Evolutionary conservation across 148 eudicot genomes (phyloP), one percentile per base, ranked within the genome.

Genomic region (Rhododendron ovatum): DNA sequence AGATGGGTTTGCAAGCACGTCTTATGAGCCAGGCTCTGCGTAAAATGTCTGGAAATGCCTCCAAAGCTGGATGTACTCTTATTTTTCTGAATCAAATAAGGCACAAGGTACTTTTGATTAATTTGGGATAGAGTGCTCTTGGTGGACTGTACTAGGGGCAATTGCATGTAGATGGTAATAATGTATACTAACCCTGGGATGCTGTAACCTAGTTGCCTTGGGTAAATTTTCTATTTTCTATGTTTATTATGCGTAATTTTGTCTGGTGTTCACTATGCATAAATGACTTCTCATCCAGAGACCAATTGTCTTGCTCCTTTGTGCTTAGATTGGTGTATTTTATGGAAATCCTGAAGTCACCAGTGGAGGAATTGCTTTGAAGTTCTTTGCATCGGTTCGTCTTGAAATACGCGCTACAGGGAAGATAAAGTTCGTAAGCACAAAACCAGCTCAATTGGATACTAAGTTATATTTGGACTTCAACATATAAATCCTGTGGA

Each of bases 291-390:
- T 83, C 43, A 39, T 81, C 63, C 51, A 48, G 43, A 17, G 24
- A 83, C 51, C 59, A 61, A 28, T 86, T 73, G 35, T 75, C 35
- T 24, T 89, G 45, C 76, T 22, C 45, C 83, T 47, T 88, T 89
- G 28, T 37, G 18, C 76, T 80, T 47, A 96, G 99, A 96, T 96
- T 90, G 99, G 99, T 15, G 99, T 96, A 69, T 95, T 88, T 91
- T 96, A 96, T 86, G 98, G 99, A 81, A 96, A 96, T 92, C 99
- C 99, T 88, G 99, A 96, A 94, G 99, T 96, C 85, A 96, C 99
- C 71, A 96, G 99, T 85, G 99, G 99, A 90, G 99, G 99, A 87
- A 96, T 96, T 83, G 99, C 99, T 86, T 89, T 96, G 87, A 96
- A 96, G 90, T 96, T 96, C 88, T 96, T 96, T 88, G 99, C 99